phyloP scores from a whole-genome alignment of 2,329 filamentous ascomycete genomes.

The Aspergillus vadensis region DNA sequence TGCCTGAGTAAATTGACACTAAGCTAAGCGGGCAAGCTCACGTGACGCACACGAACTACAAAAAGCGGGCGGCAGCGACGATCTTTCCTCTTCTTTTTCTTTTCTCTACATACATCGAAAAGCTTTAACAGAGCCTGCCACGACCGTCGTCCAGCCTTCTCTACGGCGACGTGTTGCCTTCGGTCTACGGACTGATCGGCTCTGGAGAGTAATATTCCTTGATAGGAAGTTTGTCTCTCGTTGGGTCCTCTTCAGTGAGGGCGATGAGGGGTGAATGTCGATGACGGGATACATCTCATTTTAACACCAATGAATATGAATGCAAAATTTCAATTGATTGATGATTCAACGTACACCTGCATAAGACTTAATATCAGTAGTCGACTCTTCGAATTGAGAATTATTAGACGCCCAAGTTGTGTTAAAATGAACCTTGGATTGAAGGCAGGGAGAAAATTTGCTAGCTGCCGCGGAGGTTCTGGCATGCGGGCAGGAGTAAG shows the following conservation, averaged over 20 bases:
- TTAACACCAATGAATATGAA: not conserved
- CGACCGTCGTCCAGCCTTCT: slow-evolving; percentile 63
- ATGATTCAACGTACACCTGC: not conserved
- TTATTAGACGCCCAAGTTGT: no score
- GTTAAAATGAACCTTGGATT: no score
- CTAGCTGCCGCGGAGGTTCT: no score
- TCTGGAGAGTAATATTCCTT: slow-evolving; percentile 64
- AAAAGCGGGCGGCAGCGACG: slow-evolving; percentile 21
- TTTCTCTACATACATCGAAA: slow-evolving; percentile 56
- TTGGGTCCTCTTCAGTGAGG: slow-evolving; percentile 70
- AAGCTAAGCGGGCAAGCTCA: slow-evolving; percentile 28
- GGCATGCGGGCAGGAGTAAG: no score
- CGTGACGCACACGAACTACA: slow-evolving; percentile 35
- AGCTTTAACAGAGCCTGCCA: slow-evolving; percentile 68
- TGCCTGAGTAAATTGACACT: slow-evolving; percentile 12
- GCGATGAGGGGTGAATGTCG: slow-evolving; percentile 71
- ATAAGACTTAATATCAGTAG: not conserved
- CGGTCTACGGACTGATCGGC: slow-evolving; percentile 58
- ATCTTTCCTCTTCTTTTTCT: slow-evolving; percentile 25
- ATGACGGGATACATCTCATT: slow-evolving; percentile 61
- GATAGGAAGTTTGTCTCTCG: slow-evolving; percentile 72
- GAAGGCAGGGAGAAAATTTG: no score
- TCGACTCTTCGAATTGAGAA: not conserved
- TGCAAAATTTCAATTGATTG: not conserved
- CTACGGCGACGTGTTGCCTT: slow-evolving; percentile 70